These are phyloP conservation scores for Mycena olivaceomarginata DNA, from an alignment of 768 basidiomycete genomes.

Conservation along the genomic window DNA sequence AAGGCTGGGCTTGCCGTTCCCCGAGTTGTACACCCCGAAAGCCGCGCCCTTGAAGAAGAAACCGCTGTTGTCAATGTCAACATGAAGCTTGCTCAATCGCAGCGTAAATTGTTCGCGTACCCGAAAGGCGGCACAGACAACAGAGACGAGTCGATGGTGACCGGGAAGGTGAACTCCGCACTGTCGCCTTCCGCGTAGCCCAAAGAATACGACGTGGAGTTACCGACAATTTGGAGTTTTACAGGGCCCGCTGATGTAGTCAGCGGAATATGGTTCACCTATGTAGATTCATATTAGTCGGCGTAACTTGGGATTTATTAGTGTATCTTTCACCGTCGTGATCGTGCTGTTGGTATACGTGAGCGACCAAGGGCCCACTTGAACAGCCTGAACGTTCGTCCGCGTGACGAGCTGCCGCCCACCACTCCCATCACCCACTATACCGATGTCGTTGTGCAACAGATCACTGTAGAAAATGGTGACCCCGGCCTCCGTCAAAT, in stretches of 20 bases:
- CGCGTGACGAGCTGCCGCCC: conserved; percentile 54
- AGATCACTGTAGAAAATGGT: conserved; percentile 60
- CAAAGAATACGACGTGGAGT: conserved; percentile 54
- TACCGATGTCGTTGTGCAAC: conserved; percentile 61
- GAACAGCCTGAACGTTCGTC: conserved; percentile 53
- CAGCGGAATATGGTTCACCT: conserved; percentile 49
- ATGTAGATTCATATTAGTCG: background rate
- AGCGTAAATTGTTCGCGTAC: conserved; percentile 44
- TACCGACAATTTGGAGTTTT: conserved; percentile 54
- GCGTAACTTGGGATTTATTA: background rate
- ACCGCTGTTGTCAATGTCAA: conserved; percentile 47
- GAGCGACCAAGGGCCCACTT: conserved; percentile 52
- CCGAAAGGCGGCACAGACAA: conserved; percentile 58
- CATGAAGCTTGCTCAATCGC: background rate
- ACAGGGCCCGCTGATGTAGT: conserved; percentile 48
- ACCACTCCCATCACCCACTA: conserved; percentile 50
- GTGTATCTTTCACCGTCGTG: conserved; percentile 47
- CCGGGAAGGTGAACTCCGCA: conserved; percentile 49
- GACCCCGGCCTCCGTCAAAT: conserved; percentile 60
- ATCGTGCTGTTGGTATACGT: conserved; percentile 36
- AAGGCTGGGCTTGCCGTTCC: conserved; percentile 60
- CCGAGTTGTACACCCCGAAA: conserved; percentile 62
- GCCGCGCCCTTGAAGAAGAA: conserved; percentile 62
- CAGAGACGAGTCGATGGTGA: conserved; percentile 55
- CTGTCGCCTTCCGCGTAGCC: conserved; percentile 57